Percentiles rank a stretch among this genome's conserved stretches.
Conservation (phyloP, 2,329 filamentous ascomycete species). For the Fusarium odoratissimum region DNA sequence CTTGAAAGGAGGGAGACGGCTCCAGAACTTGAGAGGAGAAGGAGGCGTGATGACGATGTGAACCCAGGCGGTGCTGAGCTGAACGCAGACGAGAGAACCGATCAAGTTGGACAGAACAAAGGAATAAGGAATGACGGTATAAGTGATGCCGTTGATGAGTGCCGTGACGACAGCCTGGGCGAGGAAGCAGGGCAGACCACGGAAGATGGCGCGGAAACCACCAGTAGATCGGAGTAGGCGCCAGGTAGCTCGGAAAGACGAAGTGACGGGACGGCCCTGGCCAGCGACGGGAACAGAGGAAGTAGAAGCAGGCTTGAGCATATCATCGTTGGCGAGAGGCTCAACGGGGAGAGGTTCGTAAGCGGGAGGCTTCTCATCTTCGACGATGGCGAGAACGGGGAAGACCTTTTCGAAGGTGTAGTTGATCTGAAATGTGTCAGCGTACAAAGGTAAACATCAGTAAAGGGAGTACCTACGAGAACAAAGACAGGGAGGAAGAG, state of each 20-base stretch:
- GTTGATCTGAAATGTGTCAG: slow-evolving; percentile 50
- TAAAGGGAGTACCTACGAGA: slow-evolving; percentile 50
- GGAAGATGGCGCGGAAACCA: slow-evolving; percentile 75
- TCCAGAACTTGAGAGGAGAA: slow-evolving; percentile 71
- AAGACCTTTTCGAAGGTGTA: slow-evolving; percentile 65
- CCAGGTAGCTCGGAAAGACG: slow-evolving; percentile 63
- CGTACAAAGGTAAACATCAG: background rate
- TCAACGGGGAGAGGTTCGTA: slow-evolving; percentile 65
- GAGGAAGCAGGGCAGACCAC: slow-evolving; percentile 69
- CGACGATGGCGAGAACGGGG: slow-evolving; percentile 67
- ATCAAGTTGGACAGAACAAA: slow-evolving; percentile 56
- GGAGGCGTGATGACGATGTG: slow-evolving; percentile 84
- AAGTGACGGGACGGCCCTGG: slow-evolving; percentile 53
- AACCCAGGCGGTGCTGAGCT: slow-evolving; percentile 82
- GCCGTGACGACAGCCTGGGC: slow-evolving; percentile 52
- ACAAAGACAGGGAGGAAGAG: slow-evolving; percentile 59
- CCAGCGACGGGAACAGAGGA: slow-evolving; percentile 35
- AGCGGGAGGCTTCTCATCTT: slow-evolving; percentile 66
- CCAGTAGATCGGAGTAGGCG: slow-evolving; percentile 69
- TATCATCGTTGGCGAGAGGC: slow-evolving; percentile 51
- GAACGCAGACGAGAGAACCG: slow-evolving; percentile 68
- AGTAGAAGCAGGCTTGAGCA: slow-evolving; percentile 50
- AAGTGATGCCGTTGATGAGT: slow-evolving; percentile 58
- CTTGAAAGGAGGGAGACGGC: slow-evolving; percentile 74
- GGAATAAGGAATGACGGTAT: slow-evolving; percentile 58